A percentile compares a stretch with the other conserved stretches of the same genome.
Conservation (phyloP, 2,329 filamentous ascomycete genomes). For the Sporothrix protearum region DNA sequence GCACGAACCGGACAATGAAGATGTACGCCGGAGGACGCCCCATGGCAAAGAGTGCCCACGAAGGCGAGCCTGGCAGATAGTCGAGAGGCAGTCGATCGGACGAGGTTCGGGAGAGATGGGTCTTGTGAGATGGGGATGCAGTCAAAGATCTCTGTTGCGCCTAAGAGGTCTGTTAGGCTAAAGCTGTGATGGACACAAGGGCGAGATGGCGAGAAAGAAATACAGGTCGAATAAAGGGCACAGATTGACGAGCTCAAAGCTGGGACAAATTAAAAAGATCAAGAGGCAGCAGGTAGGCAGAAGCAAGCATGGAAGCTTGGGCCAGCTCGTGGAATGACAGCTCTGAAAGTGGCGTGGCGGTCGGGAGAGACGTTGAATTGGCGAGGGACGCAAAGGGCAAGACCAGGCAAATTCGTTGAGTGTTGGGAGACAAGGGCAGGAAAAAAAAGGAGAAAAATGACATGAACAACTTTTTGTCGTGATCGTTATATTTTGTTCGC, state of each 20-base stretch:
- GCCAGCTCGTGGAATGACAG: slow-evolving; percentile 21
- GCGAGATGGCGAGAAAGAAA: neutral
- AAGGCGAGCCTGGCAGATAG: neutral
- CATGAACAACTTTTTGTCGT: neutral
- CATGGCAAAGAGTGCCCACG: slow-evolving; percentile 34
- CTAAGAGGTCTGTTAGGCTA: neutral
- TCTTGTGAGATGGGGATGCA: neutral
- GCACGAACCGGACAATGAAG: slow-evolving; percentile 48
- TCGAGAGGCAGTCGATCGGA: neutral
- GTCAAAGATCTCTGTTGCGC: neutral
- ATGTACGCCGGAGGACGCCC: slow-evolving; percentile 49
- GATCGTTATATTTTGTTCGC: neutral
- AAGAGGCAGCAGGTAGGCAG: neutral
- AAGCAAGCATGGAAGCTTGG: neutral
- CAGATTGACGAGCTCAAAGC: neutral
- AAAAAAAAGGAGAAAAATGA: neutral
- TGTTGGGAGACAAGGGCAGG: neutral
- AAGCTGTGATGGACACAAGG: neutral
- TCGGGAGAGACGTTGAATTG: slow-evolving; percentile 15
- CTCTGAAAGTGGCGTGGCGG: slow-evolving; percentile 20
- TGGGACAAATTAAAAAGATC: too few relatives aligned
- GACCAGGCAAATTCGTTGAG: neutral
- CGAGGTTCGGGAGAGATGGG: neutral
- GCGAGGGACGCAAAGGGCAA: neutral
- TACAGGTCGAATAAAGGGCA: neutral